Evolutionary conservation across 805 yeast genomes (phyloP), one percentile per base, ranked within the genome.

Genomic region (Saccharomycopsis javanensis): DNA sequence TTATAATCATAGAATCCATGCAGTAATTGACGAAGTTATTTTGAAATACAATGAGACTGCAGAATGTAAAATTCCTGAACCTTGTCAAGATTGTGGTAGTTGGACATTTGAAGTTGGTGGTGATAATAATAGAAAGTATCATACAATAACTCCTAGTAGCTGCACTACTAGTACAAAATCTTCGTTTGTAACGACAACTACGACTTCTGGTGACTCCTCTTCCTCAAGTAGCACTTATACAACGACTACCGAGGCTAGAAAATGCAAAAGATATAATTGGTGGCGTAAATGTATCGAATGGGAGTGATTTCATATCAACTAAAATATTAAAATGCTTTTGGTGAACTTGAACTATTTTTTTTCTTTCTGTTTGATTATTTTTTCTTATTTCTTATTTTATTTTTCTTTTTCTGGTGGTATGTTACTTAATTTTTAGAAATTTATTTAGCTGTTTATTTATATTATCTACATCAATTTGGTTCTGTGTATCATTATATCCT

Each of bases 41-140:
- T 67, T 76, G 64, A 77, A 72, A 2, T 90, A 91, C 68, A 89
- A 92, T 62, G 80, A 76, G 48, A 86, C 95, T 0, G 91, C 98
- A 0, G 67, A 68, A 34, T 92, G 98, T 67, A 74, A 72, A 16
- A 78, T 76, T 18, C 87, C 90, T 7, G 86, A 91, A 1, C 90
- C 94, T 0, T 91, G 98, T 68, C 77, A 83, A 56, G 98, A 91
- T 65, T 91, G 98, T 68, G 86, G 79, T 69, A 86, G 87, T 66
- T 91, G 98, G 98, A 77, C 83, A 53, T 90, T 79, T 68, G 80
- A 85, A 3, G 75, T 77, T 23, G 81, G 75, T 56, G 61, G 62
- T 46, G 63, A 66, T 16, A 51, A 63, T 15, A 61, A 69, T 7
- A 58, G 67, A 4, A 54, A 55, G 16, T 57, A 59, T 46, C 53